Conservation (phyloP, 371 early-diverging fungal species). For the Mortierella sp. region DNA sequence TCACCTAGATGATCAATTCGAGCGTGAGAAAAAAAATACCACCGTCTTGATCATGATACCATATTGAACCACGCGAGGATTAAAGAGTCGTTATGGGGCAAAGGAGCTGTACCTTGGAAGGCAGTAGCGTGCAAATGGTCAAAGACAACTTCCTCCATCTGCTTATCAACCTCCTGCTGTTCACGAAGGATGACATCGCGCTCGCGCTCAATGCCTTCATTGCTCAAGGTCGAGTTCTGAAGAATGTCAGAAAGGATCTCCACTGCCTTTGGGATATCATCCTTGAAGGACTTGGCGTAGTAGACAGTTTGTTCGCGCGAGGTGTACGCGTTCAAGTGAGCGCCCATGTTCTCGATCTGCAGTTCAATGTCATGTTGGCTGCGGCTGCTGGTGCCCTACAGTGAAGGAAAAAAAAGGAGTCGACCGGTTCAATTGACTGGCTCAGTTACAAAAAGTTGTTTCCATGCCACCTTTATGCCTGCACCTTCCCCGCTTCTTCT, state of each 20-base stretch:
- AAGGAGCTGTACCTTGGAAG: slow-evolving; percentile 76
- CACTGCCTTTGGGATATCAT: slow-evolving; percentile 88
- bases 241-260: slow-evolving; percentile 95
- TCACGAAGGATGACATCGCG: slow-evolving; percentile 95
- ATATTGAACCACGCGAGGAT: too few relatives aligned
- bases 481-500: too few relatives aligned
- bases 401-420: background rate
- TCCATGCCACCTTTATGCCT: too few relatives aligned
- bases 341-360: slow-evolving; percentile 97
- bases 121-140: slow-evolving; percentile 95
- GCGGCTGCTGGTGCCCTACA: slow-evolving; percentile 86
- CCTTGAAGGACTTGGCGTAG: slow-evolving; percentile 93
- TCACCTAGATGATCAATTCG: slow-evolving; percentile 55
- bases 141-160: slow-evolving; percentile 96
- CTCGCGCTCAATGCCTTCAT: slow-evolving; percentile 91
- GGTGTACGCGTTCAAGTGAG: slow-evolving; percentile 97
- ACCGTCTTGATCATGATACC: too few relatives aligned
- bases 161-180: slow-evolving; percentile 95
- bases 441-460: background rate
- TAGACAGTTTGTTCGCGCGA: slow-evolving; percentile 98
- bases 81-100: too few relatives aligned
- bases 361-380: slow-evolving; percentile 92
- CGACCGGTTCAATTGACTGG: slow-evolving; percentile 1
- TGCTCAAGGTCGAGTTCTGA: slow-evolving; percentile 87
- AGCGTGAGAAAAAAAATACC: background rate